These are phyloP conservation scores for Prasinococcaceae sp. DNA, from an alignment of 139 green algal species.

Conservation along the genomic window DNA sequence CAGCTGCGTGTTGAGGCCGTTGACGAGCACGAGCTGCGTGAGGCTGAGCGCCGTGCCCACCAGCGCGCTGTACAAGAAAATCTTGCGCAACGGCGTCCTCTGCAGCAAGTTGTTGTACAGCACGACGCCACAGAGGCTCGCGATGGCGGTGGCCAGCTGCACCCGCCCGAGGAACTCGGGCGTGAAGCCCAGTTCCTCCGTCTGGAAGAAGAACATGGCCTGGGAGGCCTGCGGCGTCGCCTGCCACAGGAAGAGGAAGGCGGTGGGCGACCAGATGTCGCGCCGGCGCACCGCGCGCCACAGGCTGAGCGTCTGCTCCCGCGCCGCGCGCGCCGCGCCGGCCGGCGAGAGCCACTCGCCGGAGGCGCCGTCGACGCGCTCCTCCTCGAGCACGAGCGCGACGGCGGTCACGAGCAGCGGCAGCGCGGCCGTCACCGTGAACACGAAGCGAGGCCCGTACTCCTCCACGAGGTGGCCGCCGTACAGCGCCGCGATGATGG, in stretches of 20 bases:
- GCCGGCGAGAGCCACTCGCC: neutral
- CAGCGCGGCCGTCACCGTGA: slow-evolving; percentile 47
- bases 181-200: slow-evolving; percentile 53
- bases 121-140: slow-evolving; percentile 51
- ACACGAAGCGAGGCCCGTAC: slow-evolving; percentile 40
- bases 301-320: slow-evolving; percentile 19
- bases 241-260: slow-evolving; percentile 67
- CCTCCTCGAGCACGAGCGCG: slow-evolving; percentile 39
- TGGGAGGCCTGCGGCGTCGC: slow-evolving; percentile 51
- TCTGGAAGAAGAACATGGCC: slow-evolving; percentile 70
- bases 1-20: slow-evolving; percentile 25
- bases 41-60: slow-evolving; percentile 52
- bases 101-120: slow-evolving; percentile 66
- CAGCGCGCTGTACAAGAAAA: slow-evolving; percentile 57
- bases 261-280: slow-evolving; percentile 44
- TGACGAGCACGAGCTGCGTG: slow-evolving; percentile 71
- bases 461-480: slow-evolving; percentile 59
- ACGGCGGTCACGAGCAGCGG: slow-evolving; percentile 46
- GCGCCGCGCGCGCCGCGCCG: neutral
- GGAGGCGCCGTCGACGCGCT: slow-evolving; percentile 1
- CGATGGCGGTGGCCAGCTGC: slow-evolving; percentile 56
- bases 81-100: slow-evolving; percentile 37
- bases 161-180: slow-evolving; percentile 82
- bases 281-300: slow-evolving; percentile 35
- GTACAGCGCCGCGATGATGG: slow-evolving; percentile 75